Base-by-base conservation (phyloP, 768 basidiomycete genomes). In the Calocera cornea region DNA sequence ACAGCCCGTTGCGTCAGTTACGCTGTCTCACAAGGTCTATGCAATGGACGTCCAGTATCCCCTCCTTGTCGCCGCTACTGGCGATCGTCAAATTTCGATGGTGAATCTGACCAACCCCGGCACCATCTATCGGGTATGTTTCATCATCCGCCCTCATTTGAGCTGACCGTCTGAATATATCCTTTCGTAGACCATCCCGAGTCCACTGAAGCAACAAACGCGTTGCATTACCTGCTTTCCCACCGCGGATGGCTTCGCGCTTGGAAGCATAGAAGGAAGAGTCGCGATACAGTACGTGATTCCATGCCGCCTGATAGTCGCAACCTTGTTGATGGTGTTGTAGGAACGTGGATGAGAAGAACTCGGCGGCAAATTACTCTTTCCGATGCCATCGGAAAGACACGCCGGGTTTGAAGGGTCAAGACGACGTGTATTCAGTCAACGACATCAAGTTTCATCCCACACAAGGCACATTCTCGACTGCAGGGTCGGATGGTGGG, bases 371-470 rank as follows among this genome's bases (percentile, higher is more conserved):
- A 12, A 93, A 92, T 75, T 95, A 92, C 76, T 90, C 90, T 2
- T 95, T 95, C 82, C 92, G 90, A 73, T 89, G 89, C 72, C 84
- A 90, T 76, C 83, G 86, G 50, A 82, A 82, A 68, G 86, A 87
- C 72, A 63, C 80, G 7, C 83, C 82, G 3, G 83, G 78, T 66
- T 73, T 80, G 41, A 87, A 86, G 77, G 84, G 86, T 71, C 85
- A 86, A 71, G 83, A 86, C 0, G 75, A 88, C 50, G 88, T 92
- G 2, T 93, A 84, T 72, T 83, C 90, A 1, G 91, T 95, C 38
- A 95, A 95, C 70, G 85, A 87, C 69, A 92, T 94, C 69, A 83
- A 84, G 16, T 93, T 93, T 81, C 90, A 95, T 74, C 87, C 87
- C 41, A 84, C 85, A 1, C 85, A 90, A 68, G 90, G 89, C 65